A percentile compares a stretch with the other conserved stretches of the same genome.
Conservation (phyloP, 1,284 basidiomycete genomes). For the Ustanciosporium gigantosporum region DNA sequence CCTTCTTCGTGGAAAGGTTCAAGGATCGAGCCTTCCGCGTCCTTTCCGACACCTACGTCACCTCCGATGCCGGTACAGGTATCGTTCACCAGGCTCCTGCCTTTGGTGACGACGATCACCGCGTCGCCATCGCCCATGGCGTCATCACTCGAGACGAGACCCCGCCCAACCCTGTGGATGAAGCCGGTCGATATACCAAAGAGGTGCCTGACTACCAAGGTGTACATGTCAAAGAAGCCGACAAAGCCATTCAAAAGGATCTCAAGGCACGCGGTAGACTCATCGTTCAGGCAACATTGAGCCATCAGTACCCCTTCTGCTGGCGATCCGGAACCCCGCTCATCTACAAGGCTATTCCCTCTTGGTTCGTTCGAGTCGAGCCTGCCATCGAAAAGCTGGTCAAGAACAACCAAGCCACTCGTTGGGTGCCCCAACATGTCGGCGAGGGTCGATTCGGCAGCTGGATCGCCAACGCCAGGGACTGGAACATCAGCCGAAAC, state of each 20-base stretch:
- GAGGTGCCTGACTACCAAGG: constrained; percentile 90
- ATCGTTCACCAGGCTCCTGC: constrained; percentile 99
- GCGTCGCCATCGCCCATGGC: constrained; percentile 82
- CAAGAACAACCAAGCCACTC: constrained; percentile 83
- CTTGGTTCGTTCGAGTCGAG: constrained; percentile 92
- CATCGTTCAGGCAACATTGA: constrained; percentile 82
- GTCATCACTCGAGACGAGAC: constrained; percentile 82
- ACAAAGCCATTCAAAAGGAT: constrained; percentile 89
- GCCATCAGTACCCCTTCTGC: constrained; percentile 95
- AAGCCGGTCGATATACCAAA: constrained; percentile 81
- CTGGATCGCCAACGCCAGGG: constrained; percentile 95
- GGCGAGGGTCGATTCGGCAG: constrained; percentile 93
- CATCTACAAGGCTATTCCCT: constrained; percentile 93
- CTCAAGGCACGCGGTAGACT: constrained; percentile 86
- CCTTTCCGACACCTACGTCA: constrained; percentile 89
- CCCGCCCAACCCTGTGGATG: constrained; percentile 95
- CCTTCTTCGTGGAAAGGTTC: constrained; percentile 93
- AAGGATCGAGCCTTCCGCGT: constrained; percentile 91
- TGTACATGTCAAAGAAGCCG: constrained; percentile 90
- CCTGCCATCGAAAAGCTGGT: constrained; percentile 83
- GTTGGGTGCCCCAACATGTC: constrained; percentile 91
- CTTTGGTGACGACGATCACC: constrained; percentile 98
- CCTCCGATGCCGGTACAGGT: constrained; percentile 89
- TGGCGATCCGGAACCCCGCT: constrained; percentile 92
- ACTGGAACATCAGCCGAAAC: constrained; percentile 99